Conservation (phyloP, 345 rosid genomes). For the Rhizophora mangle region DNA sequence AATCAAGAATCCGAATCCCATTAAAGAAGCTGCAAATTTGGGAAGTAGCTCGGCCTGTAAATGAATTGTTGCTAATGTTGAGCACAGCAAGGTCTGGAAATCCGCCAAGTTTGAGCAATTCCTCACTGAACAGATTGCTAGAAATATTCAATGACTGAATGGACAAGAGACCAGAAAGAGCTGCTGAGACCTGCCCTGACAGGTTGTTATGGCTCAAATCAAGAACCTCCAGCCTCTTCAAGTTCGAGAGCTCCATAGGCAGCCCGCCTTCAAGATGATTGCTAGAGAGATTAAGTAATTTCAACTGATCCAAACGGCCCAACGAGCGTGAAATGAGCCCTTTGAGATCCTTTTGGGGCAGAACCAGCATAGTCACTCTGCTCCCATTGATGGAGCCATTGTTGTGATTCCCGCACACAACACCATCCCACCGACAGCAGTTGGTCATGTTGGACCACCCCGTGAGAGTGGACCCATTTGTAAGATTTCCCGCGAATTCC, state of each 20-base stretch:
- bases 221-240: constrained; percentile 70
- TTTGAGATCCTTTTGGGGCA: constrained; percentile 48
- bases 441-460: constrained; percentile 46
- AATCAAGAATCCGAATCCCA: constrained; percentile 59
- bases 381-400: constrained; percentile 32
- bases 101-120: constrained; percentile 36
- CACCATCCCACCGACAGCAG: constrained; percentile 90
- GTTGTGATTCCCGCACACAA: constrained; percentile 44
- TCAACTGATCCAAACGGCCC: constrained; percentile 51
- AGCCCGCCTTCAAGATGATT: constrained; percentile 56
- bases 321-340: constrained; percentile 56
- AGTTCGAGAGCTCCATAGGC: constrained; percentile 56
- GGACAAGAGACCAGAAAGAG: constrained; percentile 49
- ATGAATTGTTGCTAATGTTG: constrained; percentile 77
- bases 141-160: constrained; percentile 63
- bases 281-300: constrained; percentile 61
- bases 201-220: constrained; percentile 83
- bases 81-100: constrained; percentile 53
- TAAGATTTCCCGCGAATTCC: constrained; percentile 59
- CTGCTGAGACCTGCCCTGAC: constrained; percentile 52
- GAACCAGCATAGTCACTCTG: constrained; percentile 54
- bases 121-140: constrained; percentile 59
- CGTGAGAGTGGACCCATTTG: constrained; percentile 39
- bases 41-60: constrained; percentile 49
- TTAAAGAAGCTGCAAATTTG: constrained; percentile 46